Percentiles rank a stretch among this genome's conserved stretches.
These are phyloP conservation scores for Moniliophthora roreri DNA, from an alignment of 1,284 basidiomycete species.

Conservation along the genomic window DNA sequence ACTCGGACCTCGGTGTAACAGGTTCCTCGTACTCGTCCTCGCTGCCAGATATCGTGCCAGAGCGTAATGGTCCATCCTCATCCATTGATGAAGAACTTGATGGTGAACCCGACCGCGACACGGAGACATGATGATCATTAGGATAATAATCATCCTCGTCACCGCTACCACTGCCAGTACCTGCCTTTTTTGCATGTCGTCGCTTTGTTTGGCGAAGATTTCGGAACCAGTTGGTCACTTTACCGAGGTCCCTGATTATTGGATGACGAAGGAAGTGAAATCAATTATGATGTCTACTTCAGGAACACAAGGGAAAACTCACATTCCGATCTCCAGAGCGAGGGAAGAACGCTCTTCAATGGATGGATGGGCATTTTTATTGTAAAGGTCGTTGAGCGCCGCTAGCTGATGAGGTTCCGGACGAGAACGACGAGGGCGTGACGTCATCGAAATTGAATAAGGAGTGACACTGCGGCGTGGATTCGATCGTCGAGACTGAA, in stretches of 20 bases:
- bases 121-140: conserved; percentile 34
- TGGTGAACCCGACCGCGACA: conserved; percentile 49
- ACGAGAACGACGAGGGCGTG: conserved; percentile 63
- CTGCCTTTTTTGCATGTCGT: conserved; percentile 53
- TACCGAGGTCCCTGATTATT: conserved; percentile 65
- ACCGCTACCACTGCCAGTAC: conserved; percentile 40
- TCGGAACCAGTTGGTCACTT: conserved; percentile 86
- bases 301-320: conserved; percentile 26
- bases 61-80: conserved; percentile 34
- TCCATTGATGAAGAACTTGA: conserved; percentile 52
- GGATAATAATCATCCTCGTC: conserved; percentile 37
- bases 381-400: conserved; percentile 67
- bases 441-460: conserved; percentile 38
- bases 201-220: conserved; percentile 74
- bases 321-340: conserved; percentile 74
- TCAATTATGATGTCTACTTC: conserved; percentile 7
- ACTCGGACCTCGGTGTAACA: conserved; percentile 64
- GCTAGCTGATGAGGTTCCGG: conserved; percentile 76
- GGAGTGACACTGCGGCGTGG: conserved; percentile 44
- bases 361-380: conserved; percentile 69
- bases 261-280: conserved; percentile 16
- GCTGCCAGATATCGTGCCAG: conserved; percentile 53
- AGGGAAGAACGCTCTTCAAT: conserved; percentile 74
- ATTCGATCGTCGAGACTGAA: conserved; percentile 34
- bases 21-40: conserved; percentile 72